These are phyloP conservation scores for Cytospora leucostoma DNA, from an alignment of 2,329 filamentous ascomycete species.

Conservation along the genomic window DNA sequence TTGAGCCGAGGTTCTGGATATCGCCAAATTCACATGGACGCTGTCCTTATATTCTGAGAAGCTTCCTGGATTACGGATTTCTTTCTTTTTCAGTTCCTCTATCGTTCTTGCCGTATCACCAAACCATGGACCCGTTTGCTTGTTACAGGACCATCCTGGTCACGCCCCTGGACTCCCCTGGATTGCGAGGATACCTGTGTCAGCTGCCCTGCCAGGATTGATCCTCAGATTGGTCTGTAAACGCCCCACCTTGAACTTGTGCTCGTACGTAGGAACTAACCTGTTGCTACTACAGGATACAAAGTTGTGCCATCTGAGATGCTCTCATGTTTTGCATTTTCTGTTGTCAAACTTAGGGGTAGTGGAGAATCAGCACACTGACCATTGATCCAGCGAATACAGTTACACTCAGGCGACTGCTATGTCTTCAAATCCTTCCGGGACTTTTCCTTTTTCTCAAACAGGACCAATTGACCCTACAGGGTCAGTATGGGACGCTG, in stretches of 20 bases:
- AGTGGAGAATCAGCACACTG: conserved; percentile 58
- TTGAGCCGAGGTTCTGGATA: not conserved
- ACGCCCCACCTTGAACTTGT: conserved; percentile 30
- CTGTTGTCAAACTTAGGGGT: conserved; percentile 34
- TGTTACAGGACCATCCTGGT: conserved; percentile 4
- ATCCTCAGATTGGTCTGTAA: conserved; percentile 43
- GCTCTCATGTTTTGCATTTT: conserved; percentile 38
- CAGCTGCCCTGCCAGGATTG: conserved; percentile 9
- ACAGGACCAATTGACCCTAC: conserved; percentile 58
- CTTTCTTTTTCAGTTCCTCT: not conserved
- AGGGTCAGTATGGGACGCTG: conserved; percentile 55
- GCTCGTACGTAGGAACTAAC: conserved; percentile 38
- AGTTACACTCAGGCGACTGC: conserved; percentile 56
- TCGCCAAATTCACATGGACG: not conserved
- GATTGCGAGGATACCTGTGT: conserved; percentile 17
- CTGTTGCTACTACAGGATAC: conserved; percentile 44
- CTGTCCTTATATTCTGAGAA: not conserved
- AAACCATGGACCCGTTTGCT: conserved; percentile 6
- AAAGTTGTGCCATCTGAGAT: conserved; percentile 56
- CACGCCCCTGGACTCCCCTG: conserved; percentile 18
- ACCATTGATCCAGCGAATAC: conserved; percentile 56
- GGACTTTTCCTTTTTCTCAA: conserved; percentile 61
- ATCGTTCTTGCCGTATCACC: conserved; percentile 5
- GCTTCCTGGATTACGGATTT: not conserved
- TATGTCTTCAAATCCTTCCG: conserved; percentile 51